A percentile compares a stretch with the other conserved stretches of the same genome.
Conservation (phyloP, 2,329 filamentous ascomycete species). For the Colletotrichum scovillei region DNA sequence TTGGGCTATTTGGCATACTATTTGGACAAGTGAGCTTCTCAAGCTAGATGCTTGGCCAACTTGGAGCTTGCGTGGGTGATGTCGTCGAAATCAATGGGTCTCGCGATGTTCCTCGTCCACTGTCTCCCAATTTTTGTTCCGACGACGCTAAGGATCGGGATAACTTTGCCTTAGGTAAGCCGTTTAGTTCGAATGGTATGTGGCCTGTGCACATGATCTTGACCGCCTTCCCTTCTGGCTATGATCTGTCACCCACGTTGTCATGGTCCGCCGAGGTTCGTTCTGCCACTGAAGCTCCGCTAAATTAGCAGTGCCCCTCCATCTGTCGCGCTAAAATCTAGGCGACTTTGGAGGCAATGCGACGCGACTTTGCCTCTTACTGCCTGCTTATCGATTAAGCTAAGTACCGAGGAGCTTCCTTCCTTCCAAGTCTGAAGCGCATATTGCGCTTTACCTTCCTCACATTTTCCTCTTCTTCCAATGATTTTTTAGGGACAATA, state of each 20-base stretch:
- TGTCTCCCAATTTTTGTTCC: constrained; percentile 31
- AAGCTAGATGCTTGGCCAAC: not conserved
- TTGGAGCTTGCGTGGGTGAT: constrained; percentile 19
- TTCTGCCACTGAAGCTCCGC: constrained; percentile 16
- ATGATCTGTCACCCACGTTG: not conserved
- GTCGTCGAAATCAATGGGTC: constrained; percentile 12
- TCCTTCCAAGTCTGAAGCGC: not conserved
- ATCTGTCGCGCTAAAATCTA: constrained; percentile 12
- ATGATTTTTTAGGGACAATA: not conserved
- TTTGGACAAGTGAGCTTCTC: not conserved
- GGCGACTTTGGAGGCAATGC: constrained; percentile 5
- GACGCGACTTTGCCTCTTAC: constrained; percentile 21
- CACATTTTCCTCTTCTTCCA: not conserved
- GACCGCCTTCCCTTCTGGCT: constrained; percentile 17
- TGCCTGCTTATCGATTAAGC: constrained; percentile 34
- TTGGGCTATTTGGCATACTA: not conserved
- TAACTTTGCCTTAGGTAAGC: constrained; percentile 27
- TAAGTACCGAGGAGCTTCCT: constrained; percentile 16
- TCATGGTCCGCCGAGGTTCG: constrained; percentile 9
- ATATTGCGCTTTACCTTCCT: not conserved
- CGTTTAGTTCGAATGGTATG: not conserved
- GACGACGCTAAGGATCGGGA: constrained; percentile 27
- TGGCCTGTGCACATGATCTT: not conserved
- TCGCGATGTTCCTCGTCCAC: constrained; percentile 25
- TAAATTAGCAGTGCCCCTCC: constrained; percentile 31